These are phyloP conservation scores for Eutrema heterophyllum DNA, from an alignment of 345 rosid species.

Conservation along the genomic window DNA sequence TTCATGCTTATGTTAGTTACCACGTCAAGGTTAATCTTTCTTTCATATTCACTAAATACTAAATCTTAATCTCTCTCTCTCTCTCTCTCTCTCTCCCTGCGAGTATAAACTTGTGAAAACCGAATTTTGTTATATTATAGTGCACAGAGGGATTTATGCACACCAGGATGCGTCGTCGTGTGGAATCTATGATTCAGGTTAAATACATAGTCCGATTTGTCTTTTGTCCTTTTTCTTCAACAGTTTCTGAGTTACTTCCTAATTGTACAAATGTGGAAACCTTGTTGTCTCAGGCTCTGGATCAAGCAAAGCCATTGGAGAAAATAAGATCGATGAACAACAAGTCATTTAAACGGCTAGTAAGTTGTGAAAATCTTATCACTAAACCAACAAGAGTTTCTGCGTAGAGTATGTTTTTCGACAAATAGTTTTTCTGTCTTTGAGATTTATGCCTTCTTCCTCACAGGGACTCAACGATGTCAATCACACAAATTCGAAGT, in stretches of 20 bases:
- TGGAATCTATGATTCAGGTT: conserved; percentile 90
- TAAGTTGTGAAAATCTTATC: conserved; percentile 23
- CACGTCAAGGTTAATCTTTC: conserved; percentile 72
- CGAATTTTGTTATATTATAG: conserved; percentile 26
- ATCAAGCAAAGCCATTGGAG: conserved; percentile 60
- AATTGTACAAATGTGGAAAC: not conserved
- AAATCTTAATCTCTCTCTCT: not conserved
- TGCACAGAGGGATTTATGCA: conserved; percentile 98
- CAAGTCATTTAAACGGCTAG: conserved; percentile 66
- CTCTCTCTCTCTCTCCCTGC: not conserved
- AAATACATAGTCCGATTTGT: not conserved
- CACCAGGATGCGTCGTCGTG: conserved; percentile 90
- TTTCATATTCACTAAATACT: conserved; percentile 5
- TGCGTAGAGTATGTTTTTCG: no score
- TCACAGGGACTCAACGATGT: conserved; percentile 42
- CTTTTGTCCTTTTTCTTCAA: not conserved
- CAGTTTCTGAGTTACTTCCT: not conserved
- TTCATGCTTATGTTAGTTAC: conserved; percentile 95
- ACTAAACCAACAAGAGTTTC: no score
- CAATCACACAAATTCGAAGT: conserved; percentile 40
- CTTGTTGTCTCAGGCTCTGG: conserved; percentile 41
- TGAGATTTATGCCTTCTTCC: not conserved
- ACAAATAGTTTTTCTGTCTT: not conserved
- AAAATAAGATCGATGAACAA: conserved; percentile 39
- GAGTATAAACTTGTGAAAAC: not conserved